A percentile compares a stretch with the other conserved stretches of the same genome.
phyloP scores from a whole-genome alignment of 2,329 filamentous ascomycete genomes.

The Aspergillus brunneoviolaceus region DNA sequence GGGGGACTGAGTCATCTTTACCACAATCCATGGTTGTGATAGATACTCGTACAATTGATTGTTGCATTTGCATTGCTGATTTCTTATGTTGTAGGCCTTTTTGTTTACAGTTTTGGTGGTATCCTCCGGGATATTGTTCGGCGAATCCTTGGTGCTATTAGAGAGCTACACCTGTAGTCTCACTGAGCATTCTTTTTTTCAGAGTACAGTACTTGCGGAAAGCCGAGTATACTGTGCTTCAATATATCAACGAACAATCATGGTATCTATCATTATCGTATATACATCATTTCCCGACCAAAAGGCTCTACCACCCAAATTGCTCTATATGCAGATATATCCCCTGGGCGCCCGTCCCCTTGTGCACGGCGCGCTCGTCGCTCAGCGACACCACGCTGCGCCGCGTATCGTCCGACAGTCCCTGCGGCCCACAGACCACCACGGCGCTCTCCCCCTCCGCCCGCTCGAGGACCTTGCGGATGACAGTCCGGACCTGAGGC shows the following conservation, averaged over 20 bases:
- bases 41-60: no score
- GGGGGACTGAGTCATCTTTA: background rate
- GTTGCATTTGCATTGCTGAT: no score
- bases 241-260: background rate
- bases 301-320: slow-evolving; percentile 47
- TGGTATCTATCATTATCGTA: background rate
- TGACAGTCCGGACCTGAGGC: slow-evolving; percentile 52
- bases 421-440: slow-evolving; percentile 60
- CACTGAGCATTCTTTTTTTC: no score
- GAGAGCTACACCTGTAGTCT: no score
- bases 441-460: slow-evolving; percentile 63
- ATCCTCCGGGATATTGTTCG: no score
- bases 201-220: no score
- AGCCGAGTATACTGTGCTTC: no score
- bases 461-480: slow-evolving; percentile 56
- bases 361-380: slow-evolving; percentile 66
- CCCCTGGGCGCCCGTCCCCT: slow-evolving; percentile 65
- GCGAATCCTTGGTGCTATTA: no score
- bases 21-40: background rate
- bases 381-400: slow-evolving; percentile 56
- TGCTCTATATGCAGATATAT: slow-evolving; percentile 61
- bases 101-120: no score
- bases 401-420: slow-evolving; percentile 56
- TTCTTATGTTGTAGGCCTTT: no score
- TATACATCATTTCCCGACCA: background rate